Evolutionary conservation across 768 basidiomycete genomes (phyloP), one percentile per base, ranked within the genome.

Genomic region (Cyclocybe cylindracea): DNA sequence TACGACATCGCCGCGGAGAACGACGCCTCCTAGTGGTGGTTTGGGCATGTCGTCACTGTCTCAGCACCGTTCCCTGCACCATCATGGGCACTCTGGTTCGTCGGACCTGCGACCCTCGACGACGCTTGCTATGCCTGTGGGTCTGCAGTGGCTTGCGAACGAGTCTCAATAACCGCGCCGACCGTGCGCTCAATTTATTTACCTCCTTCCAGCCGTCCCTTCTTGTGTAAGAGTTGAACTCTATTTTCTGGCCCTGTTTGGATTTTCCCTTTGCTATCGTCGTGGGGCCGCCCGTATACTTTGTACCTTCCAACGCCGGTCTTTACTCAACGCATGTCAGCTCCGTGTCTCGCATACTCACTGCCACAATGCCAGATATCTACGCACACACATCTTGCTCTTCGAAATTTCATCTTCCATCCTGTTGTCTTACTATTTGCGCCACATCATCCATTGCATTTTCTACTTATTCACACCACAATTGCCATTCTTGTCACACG

Each of bases 81-180:
- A 46, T 36, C 53, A 50, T 39, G 24, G 24, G 24, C 46, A 54
- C 52, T 61, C 56, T 42, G 69, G 67, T 39, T 55, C 56, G 33
- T 49, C 63, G 34, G 71, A 73, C 47, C 56, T 64, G 37, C 69
- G 68, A 51, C 62, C 64, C 33, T 51, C 67, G 24, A 46, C 66
- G 36, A 58, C 68, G 29, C 62, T 72, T 35, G 68, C 75, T 5
- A 80, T 86, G 81, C 87, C 87, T 5, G 85, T 86, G 29, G 87
- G 87, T 14, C 61, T 88, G 54, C 77, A 72, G 41, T 89, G 86
- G 86, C 74, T 89, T 44, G 86, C 84, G 34, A 78, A 86, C 54
- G 85, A 86, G 69, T 75, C 77, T 39, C 71, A 78, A 54, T 78
- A 73, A 60, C 49, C 39, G 43, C 47, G 40, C 29, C 46, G 32